Evolutionary conservation across 1,139 yeast species (phyloP).

Genomic region (Geotrichum siamense): DNA sequence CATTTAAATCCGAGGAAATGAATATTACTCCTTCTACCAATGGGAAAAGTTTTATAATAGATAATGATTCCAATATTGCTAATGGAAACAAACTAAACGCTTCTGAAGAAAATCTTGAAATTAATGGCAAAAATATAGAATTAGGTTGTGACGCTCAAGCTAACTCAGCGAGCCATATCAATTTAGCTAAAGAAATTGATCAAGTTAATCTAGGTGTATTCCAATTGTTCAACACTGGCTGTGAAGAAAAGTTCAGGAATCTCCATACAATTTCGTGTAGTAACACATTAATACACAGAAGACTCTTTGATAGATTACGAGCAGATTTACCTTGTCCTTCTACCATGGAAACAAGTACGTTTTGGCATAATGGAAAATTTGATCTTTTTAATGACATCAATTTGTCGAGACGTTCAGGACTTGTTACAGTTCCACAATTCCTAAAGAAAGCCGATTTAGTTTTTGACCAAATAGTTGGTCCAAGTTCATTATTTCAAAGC

Average conservation of each 20-base stretch:
- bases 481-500: constrained; percentile 9
- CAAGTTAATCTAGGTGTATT: not conserved
- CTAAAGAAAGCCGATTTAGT: constrained; percentile 45
- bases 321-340: not conserved
- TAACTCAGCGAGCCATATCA: too few species aligned
- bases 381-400: not conserved
- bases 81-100: not conserved
- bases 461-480: constrained; percentile 34
- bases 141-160: not conserved
- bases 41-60: too few species aligned
- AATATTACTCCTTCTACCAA: not conserved
- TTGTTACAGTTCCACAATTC: constrained; percentile 57
- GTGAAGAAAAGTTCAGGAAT: constrained; percentile 9
- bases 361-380: constrained; percentile 9
- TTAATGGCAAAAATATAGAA: not conserved
- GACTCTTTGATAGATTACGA: constrained; percentile 1
- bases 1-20: not conserved
- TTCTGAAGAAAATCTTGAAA: not conserved
- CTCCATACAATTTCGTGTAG: constrained; percentile 7
- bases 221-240: not conserved
- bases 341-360: not conserved
- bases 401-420: constrained; percentile 35
- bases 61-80: too few species aligned
- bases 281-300: constrained; percentile 7
- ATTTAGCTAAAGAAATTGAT: not conserved